These are phyloP conservation scores for Mallotus nudiflorus DNA, from an alignment of 345 rosid genomes.

Conservation along the genomic window DNA sequence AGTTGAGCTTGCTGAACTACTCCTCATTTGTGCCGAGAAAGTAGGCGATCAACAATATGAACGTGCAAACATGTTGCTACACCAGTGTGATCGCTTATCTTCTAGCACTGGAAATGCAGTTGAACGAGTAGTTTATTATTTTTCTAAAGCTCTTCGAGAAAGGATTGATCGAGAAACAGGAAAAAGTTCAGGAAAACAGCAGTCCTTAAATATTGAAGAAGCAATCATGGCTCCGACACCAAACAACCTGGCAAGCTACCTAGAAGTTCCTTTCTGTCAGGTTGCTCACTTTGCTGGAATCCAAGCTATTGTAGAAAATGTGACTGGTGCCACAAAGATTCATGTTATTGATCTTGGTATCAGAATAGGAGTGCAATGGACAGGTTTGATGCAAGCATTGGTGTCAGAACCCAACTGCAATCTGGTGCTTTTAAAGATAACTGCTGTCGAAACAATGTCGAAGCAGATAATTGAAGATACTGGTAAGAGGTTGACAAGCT, in stretches of 20 bases:
- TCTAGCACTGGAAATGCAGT: constrained; percentile 27
- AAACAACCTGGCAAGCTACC: not conserved
- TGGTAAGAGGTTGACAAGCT: constrained; percentile 39
- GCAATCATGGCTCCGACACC: constrained; percentile 8
- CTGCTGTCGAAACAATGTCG: constrained; percentile 37
- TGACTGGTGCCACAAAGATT: constrained; percentile 26
- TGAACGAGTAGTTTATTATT: constrained; percentile 30
- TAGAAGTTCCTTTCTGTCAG: constrained; percentile 32
- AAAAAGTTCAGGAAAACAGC: not conserved
- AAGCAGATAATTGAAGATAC: constrained; percentile 37
- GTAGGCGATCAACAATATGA: constrained; percentile 11
- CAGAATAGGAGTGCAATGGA: constrained; percentile 27
- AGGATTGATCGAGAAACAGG: constrained; percentile 33
- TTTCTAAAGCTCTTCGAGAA: constrained; percentile 21
- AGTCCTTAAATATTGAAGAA: not conserved
- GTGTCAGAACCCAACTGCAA: constrained; percentile 7
- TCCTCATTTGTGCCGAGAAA: constrained; percentile 25
- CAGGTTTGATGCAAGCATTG: constrained; percentile 35
- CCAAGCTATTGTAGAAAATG: constrained; percentile 36
- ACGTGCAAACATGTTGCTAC: constrained; percentile 22
- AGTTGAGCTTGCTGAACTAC: constrained; percentile 20
- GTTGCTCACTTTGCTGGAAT: constrained; percentile 27
- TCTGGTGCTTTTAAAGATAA: constrained; percentile 34
- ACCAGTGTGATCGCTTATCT: constrained; percentile 25
- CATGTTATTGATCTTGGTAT: constrained; percentile 41